These are phyloP conservation scores for Liquidambar formosana DNA, from an alignment of 164 flowering plant genomes.

Conservation along the genomic window DNA sequence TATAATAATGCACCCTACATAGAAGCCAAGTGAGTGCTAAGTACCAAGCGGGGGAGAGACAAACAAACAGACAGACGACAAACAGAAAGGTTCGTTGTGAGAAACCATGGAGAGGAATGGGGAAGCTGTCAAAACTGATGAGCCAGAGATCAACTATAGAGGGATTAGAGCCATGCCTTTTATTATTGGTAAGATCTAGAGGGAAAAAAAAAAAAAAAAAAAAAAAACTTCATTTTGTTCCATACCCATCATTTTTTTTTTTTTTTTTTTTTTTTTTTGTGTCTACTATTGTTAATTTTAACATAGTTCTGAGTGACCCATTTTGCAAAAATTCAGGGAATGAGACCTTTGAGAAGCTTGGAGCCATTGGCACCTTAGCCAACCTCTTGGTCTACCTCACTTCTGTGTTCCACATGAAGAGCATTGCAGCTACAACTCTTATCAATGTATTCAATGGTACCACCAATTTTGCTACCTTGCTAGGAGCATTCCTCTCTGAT, in stretches of 20 bases:
- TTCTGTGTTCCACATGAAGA: conserved; percentile 47
- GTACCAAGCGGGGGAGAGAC: no score
- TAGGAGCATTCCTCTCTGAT: conserved; percentile 52
- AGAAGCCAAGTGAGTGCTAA: no score
- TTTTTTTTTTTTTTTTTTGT: no score
- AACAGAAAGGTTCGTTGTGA: no score
- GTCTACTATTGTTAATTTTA: no score
- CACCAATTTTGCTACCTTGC: conserved; percentile 40
- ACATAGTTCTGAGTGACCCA: neutral
- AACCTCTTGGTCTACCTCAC: conserved; percentile 47
- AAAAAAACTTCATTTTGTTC: no score
- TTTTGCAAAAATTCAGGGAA: conserved; percentile 30
- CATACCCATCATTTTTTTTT: neutral
- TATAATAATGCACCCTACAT: no score
- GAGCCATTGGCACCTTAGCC: conserved; percentile 40
- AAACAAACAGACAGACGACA: no score
- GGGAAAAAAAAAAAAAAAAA: neutral
- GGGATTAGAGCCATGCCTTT: conserved; percentile 47
- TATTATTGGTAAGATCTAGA: conserved; percentile 29
- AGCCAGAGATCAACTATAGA: conserved; percentile 34
- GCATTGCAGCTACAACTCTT: conserved; percentile 36
- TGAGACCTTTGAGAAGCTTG: conserved; percentile 57
- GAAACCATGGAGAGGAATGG: no score
- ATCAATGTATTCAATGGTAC: conserved; percentile 44
- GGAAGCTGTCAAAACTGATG: neutral